phyloP scores from a whole-genome alignment of 2,329 filamentous ascomycete species.

The Diaporthe capsici region DNA sequence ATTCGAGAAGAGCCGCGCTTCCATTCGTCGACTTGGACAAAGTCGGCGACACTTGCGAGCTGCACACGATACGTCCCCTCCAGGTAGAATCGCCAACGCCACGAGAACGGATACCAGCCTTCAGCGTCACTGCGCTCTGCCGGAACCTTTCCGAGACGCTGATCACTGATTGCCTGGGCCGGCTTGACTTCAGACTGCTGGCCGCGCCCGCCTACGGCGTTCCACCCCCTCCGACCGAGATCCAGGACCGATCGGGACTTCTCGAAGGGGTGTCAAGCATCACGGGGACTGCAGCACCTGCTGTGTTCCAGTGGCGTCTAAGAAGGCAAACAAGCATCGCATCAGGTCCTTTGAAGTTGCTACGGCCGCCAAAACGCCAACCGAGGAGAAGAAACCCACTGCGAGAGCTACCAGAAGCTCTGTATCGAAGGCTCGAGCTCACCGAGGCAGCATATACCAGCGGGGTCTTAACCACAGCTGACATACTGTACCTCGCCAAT shows the following conservation, averaged over 20 bases:
- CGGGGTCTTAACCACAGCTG: background rate
- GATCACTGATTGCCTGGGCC: slow-evolving; percentile 34
- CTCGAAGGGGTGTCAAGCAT: slow-evolving; percentile 36
- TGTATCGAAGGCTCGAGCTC: slow-evolving; percentile 23
- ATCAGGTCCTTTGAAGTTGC: slow-evolving; percentile 17
- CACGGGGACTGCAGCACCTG: slow-evolving; percentile 37
- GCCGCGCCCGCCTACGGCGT: slow-evolving; percentile 27
- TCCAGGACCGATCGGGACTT: slow-evolving; percentile 28
- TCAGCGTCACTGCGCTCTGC: slow-evolving; percentile 38
- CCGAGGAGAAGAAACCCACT: slow-evolving; percentile 20
- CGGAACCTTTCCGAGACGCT: slow-evolving; percentile 39
- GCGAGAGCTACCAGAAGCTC: slow-evolving; percentile 25
- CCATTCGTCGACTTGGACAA: slow-evolving; percentile 39
- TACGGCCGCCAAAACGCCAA: slow-evolving; percentile 20
- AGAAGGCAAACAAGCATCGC: slow-evolving; percentile 14
- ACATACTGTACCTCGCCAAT: slow-evolving; percentile 34
- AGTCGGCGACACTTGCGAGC: slow-evolving; percentile 31
- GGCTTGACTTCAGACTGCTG: slow-evolving; percentile 24
- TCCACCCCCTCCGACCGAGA: slow-evolving; percentile 9
- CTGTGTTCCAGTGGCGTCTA: slow-evolving; percentile 40
- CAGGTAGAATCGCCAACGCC: background rate
- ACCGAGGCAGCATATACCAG: background rate
- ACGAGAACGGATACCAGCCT: background rate
- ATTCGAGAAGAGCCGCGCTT: slow-evolving; percentile 27
- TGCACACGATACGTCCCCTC: slow-evolving; percentile 9